Evolutionary conservation across 2,329 filamentous ascomycete genomes (phyloP).

Genomic region (Ophiocordyceps sinensis): DNA sequence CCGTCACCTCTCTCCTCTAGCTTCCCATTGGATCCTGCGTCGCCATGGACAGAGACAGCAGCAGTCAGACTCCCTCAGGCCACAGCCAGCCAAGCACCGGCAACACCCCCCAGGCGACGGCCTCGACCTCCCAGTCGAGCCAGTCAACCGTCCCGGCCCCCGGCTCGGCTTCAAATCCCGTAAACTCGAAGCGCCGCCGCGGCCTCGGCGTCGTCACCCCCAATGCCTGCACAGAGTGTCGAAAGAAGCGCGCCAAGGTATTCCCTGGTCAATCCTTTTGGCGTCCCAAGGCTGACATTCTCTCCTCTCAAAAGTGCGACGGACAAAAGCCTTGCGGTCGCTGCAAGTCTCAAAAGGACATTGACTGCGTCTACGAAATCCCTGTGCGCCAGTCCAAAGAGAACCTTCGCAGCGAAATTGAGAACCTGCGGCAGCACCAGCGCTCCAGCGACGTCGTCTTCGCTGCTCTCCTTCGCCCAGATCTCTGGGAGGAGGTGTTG

Average conservation of each 20-base stretch:
- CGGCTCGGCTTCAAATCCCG: conserved; percentile 9
- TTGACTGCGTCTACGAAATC: conserved; percentile 46
- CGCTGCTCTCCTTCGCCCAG: conserved; percentile 34
- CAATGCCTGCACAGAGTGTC: conserved; percentile 46
- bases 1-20: too few relatives aligned
- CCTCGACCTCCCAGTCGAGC: conserved; percentile 10
- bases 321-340: conserved; percentile 40
- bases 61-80: conserved; percentile 13
- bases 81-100: conserved; percentile 16
- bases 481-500: conserved; percentile 39
- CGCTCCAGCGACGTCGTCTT: conserved; percentile 41
- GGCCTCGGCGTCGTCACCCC: conserved; percentile 42
- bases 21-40: background rate
- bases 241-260: conserved; percentile 49
- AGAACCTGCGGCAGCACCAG: conserved; percentile 38
- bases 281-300: background rate
- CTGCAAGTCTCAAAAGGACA: conserved; percentile 38
- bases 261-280: background rate
- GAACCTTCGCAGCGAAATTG: conserved; percentile 44
- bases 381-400: conserved; percentile 52
- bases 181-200: conserved; percentile 33
- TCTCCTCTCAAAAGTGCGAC: conserved; percentile 32
- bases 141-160: conserved; percentile 4
- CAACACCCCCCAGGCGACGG: conserved; percentile 18
- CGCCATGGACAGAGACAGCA: conserved; percentile 17